Evolutionary conservation across 805 yeast genomes (phyloP).

Genomic region (Cyberlindnera suaveolens): DNA sequence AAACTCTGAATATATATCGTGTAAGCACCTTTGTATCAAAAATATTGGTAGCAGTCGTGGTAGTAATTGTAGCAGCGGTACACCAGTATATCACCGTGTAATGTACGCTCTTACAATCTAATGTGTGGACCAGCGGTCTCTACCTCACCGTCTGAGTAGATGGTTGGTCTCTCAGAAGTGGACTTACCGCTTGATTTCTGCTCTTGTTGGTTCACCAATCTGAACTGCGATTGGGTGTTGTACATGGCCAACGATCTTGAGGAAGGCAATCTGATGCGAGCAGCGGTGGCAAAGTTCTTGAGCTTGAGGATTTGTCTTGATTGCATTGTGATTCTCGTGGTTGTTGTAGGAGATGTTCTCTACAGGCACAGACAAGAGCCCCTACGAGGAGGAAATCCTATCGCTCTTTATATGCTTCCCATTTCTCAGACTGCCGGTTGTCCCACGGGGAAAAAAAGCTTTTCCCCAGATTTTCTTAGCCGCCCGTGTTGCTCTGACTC

Average conservation of each 20-base stretch:
- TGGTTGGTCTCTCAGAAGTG: conserved; percentile 18
- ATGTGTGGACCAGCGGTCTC: conserved; percentile 26
- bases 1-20: no score
- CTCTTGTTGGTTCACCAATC: conserved; percentile 15
- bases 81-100: no score
- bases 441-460: background rate
- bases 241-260: conserved; percentile 15
- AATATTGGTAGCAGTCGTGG: no score
- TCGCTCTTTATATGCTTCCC: no score
- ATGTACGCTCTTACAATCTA: conserved; percentile 13
- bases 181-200: conserved; percentile 5
- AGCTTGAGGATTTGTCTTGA: conserved; percentile 15
- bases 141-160: conserved; percentile 26
- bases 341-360: background rate
- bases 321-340: background rate
- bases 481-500: background rate
- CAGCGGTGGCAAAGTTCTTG: conserved; percentile 23
- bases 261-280: conserved; percentile 18
- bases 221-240: conserved; percentile 15
- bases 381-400: no score
- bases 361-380: no score
- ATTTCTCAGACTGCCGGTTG: background rate
- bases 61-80: no score
- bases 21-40: no score
- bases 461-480: conserved; percentile 1